phyloP scores from a whole-genome alignment of 129 eudicot genomes.

The Artemisia tridentata region DNA sequence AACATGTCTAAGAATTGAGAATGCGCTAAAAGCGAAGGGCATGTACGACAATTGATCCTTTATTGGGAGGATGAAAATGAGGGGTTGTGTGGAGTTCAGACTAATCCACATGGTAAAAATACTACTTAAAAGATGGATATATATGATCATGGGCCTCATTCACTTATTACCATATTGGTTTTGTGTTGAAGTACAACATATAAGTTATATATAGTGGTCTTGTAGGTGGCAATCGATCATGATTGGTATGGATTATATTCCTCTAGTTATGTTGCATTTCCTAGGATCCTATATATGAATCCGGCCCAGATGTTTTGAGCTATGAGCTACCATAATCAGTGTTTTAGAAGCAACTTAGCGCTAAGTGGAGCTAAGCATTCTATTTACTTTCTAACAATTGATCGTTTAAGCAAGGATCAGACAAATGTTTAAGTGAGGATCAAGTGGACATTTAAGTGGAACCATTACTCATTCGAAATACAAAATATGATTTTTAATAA shows the following conservation, averaged over 20 bases:
- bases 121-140: slow-evolving; percentile 5
- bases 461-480: neutral
- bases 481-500: neutral
- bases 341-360: neutral
- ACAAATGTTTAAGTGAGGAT: neutral
- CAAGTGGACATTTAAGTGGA: neutral
- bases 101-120: slow-evolving; percentile 11
- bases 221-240: neutral
- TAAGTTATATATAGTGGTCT: neutral
- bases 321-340: neutral
- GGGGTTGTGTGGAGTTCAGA: slow-evolving; percentile 5
- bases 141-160: slow-evolving; percentile 4
- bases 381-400: neutral
- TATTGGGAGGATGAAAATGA: slow-evolving; percentile 1
- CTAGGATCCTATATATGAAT: neutral
- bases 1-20: neutral
- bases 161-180: neutral
- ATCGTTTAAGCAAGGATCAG: slow-evolving; percentile 2
- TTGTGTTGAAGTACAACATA: neutral
- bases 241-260: slow-evolving; percentile 5
- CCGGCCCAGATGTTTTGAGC: neutral
- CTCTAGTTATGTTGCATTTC: neutral
- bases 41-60: slow-evolving; percentile 4
- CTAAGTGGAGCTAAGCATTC: neutral
- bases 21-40: neutral